phyloP scores from a whole-genome alignment of 139 green algal genomes.

The Monoraphidium neglectum region DNA sequence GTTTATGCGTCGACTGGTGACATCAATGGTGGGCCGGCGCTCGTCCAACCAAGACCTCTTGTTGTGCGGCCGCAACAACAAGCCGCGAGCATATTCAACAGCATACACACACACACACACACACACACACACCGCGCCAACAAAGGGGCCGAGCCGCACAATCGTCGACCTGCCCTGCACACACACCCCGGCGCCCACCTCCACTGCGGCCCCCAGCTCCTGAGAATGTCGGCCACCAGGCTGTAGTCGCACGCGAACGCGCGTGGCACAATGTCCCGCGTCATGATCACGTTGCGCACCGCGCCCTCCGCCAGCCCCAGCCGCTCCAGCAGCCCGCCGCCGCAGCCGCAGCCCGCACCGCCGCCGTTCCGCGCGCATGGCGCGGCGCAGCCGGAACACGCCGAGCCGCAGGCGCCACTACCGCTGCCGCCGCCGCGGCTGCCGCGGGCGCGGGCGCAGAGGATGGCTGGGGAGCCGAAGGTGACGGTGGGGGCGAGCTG shows the following conservation, averaged over 20 bases:
- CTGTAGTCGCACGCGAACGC: constrained; percentile 98
- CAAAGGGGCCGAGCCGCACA: too few relatives aligned
- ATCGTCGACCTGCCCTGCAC: too few relatives aligned
- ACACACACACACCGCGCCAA: too few relatives aligned
- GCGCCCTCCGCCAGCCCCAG: constrained; percentile 42
- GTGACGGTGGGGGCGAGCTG: constrained; percentile 82
- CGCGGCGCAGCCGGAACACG: not conserved
- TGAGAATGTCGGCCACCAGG: constrained; percentile 61
- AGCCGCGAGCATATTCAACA: too few relatives aligned
- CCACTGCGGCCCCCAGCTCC: constrained; percentile 53
- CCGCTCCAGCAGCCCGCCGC: constrained; percentile 24
- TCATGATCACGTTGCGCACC: constrained; percentile 87
- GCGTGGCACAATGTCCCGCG: constrained; percentile 93
- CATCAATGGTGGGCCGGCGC: too few relatives aligned
- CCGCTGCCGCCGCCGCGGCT: not conserved
- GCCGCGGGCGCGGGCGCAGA: constrained; percentile 62
- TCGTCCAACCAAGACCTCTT: too few relatives aligned
- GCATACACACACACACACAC: too few relatives aligned
- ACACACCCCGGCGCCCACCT: too few relatives aligned
- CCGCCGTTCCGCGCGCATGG: too few relatives aligned
- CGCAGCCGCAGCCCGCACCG: constrained; percentile 30
- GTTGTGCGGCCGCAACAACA: too few relatives aligned
- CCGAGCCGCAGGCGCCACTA: not conserved
- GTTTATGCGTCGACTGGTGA: too few relatives aligned
- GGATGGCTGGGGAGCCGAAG: constrained; percentile 88